These are phyloP conservation scores for Talaromyces atroroseus DNA, from an alignment of 2,329 filamentous ascomycete genomes.

Conservation along the genomic window DNA sequence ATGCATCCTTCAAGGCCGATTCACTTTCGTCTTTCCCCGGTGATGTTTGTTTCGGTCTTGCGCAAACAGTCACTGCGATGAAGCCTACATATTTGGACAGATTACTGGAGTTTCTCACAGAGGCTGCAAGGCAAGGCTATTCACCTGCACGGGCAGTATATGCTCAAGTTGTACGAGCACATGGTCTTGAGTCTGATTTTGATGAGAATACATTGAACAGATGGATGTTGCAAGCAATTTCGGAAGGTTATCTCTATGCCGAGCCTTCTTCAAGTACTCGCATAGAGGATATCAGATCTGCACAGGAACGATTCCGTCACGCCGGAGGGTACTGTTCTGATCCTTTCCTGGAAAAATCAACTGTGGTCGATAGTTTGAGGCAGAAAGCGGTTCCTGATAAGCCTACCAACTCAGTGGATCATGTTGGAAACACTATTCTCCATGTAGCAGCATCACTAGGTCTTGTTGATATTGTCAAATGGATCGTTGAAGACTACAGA, in stretches of 20 bases:
- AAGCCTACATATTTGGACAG: constrained; percentile 21
- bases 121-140: constrained; percentile 18
- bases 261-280: constrained; percentile 5
- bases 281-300: constrained; percentile 14
- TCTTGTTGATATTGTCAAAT: constrained; percentile 12
- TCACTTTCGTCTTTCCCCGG: constrained; percentile 15
- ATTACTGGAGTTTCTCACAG: constrained; percentile 20
- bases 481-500: constrained; percentile 16
- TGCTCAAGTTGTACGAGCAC: constrained; percentile 22
- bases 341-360: constrained; percentile 19
- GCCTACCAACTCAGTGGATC: constrained; percentile 15
- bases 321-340: constrained; percentile 22
- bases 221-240: constrained; percentile 21
- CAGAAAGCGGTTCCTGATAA: neutral
- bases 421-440: constrained; percentile 22
- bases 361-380: constrained; percentile 12
- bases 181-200: constrained; percentile 17
- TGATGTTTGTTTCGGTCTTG: constrained; percentile 23
- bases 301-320: constrained; percentile 18
- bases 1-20: constrained; percentile 15
- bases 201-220: constrained; percentile 15
- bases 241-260: constrained; percentile 22
- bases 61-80: constrained; percentile 22
- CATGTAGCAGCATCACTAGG: constrained; percentile 23
- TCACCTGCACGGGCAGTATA: constrained; percentile 24